phyloP scores from a whole-genome alignment of 441 rosid genomes.

The Dalechampia spathulata region DNA sequence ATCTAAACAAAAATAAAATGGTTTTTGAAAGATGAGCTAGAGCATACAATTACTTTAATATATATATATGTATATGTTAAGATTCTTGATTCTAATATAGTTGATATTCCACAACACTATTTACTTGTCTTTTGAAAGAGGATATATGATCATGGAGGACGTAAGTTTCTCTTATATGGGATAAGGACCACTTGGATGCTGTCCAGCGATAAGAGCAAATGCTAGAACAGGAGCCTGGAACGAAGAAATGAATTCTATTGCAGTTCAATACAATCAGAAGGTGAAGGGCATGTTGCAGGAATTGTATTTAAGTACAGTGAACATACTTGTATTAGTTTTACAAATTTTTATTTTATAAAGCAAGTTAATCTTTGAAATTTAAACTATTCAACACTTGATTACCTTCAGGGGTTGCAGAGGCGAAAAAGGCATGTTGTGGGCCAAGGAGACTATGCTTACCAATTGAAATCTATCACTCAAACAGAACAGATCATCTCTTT shows the following conservation, averaged over 20 bases:
- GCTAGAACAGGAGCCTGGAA: slow-evolving; percentile 21
- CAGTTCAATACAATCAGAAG: slow-evolving; percentile 15
- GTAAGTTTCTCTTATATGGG: slow-evolving; percentile 30
- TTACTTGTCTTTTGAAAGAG: slow-evolving; percentile 18
- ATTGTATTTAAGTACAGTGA: too few relatives aligned
- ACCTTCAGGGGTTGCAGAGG: slow-evolving; percentile 33
- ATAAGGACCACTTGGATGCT: slow-evolving; percentile 28
- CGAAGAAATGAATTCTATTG: slow-evolving; percentile 17
- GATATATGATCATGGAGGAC: slow-evolving; percentile 21
- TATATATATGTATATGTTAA: too few relatives aligned
- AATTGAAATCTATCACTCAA: slow-evolving; percentile 19
- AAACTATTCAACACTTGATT: too few relatives aligned
- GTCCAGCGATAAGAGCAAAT: slow-evolving; percentile 24
- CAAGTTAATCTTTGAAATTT: too few relatives aligned
- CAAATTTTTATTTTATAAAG: too few relatives aligned
- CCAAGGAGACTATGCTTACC: slow-evolving; percentile 32
- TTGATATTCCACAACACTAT: too few relatives aligned
- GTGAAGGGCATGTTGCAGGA: slow-evolving; percentile 19
- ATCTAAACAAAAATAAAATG: too few relatives aligned
- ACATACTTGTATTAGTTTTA: too few relatives aligned
- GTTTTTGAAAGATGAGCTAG: too few relatives aligned
- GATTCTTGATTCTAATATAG: too few relatives aligned
- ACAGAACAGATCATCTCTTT: slow-evolving; percentile 30
- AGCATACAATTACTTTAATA: too few relatives aligned
- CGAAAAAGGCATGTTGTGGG: slow-evolving; percentile 39